These are phyloP conservation scores for Aspergillus felis DNA, from an alignment of 2,329 filamentous ascomycete species.

Conservation along the genomic window DNA sequence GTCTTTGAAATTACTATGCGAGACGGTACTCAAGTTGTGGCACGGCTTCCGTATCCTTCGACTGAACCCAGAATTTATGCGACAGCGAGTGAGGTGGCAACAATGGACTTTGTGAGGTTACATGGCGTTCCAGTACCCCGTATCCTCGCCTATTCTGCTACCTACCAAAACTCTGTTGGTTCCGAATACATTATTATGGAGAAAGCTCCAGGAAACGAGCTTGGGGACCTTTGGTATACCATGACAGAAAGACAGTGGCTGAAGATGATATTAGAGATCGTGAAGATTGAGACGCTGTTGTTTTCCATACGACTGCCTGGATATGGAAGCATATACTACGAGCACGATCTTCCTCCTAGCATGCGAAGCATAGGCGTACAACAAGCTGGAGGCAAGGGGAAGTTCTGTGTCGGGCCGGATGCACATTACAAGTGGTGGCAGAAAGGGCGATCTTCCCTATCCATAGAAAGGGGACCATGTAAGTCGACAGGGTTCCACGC, in stretches of 20 bases:
- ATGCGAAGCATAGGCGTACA: neutral
- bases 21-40: conserved; percentile 20
- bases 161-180: conserved; percentile 32
- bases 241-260: conserved; percentile 9
- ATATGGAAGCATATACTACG: conserved; percentile 18
- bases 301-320: conserved; percentile 14
- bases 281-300: conserved; percentile 17
- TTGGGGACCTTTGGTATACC: conserved; percentile 32
- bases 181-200: conserved; percentile 42
- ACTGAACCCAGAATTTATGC: conserved; percentile 24
- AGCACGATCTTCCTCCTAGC: conserved; percentile 4
- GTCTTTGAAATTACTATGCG: conserved; percentile 20
- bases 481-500: neutral
- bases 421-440: conserved; percentile 1
- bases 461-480: conserved; percentile 5
- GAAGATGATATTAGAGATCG: conserved; percentile 14
- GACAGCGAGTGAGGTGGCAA: conserved; percentile 39
- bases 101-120: conserved; percentile 30
- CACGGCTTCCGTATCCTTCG: conserved; percentile 21
- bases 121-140: conserved; percentile 32
- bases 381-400: neutral
- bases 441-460: neutral
- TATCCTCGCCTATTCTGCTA: conserved; percentile 33
- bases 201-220: conserved; percentile 22
- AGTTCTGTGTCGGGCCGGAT: conserved; percentile 5